phyloP scores from a whole-genome alignment of 371 early-diverging fungal species.

The Vavraia culicis region DNA sequence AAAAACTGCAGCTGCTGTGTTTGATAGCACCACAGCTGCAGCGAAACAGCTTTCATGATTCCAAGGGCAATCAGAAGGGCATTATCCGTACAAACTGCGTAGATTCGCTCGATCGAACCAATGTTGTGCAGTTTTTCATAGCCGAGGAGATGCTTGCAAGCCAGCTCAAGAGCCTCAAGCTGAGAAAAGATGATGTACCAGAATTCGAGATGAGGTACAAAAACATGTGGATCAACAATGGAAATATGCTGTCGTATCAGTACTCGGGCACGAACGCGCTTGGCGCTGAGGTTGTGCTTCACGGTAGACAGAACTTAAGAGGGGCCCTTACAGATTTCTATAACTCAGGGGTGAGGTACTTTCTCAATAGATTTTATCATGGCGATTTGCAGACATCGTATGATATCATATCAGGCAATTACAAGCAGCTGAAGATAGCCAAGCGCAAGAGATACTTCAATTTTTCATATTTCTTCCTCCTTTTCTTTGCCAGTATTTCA shows the following conservation, averaged over 20 bases:
- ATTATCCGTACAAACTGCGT: conserved; percentile 90
- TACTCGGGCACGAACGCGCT: conserved; percentile 92
- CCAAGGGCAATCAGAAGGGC: conserved; percentile 48
- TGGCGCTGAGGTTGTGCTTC: conserved; percentile 78
- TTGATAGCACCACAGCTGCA: conserved; percentile 35
- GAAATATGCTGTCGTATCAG: conserved; percentile 69
- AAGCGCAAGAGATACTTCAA: no score
- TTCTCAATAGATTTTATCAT: conserved; percentile 38
- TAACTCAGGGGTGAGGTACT: conserved; percentile 38
- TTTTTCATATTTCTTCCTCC: no score
- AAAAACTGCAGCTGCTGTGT: conserved; percentile 56
- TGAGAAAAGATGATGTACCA: neutral
- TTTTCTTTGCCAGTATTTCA: no score
- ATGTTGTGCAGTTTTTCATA: conserved; percentile 81
- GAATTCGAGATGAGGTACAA: conserved; percentile 46
- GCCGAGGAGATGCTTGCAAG: conserved; percentile 57
- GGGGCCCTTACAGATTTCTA: conserved; percentile 27
- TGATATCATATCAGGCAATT: conserved; percentile 33
- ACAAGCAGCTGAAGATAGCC: no score
- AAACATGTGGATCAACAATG: conserved; percentile 89
- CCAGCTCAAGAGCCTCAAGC: conserved; percentile 43
- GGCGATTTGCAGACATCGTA: conserved; percentile 35
- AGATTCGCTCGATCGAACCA: conserved; percentile 96
- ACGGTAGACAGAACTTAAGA: conserved; percentile 55
- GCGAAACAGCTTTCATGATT: conserved; percentile 10